phyloP scores from a whole-genome alignment of 2,329 filamentous ascomycete genomes.

The Colletotrichum euphorbiae region DNA sequence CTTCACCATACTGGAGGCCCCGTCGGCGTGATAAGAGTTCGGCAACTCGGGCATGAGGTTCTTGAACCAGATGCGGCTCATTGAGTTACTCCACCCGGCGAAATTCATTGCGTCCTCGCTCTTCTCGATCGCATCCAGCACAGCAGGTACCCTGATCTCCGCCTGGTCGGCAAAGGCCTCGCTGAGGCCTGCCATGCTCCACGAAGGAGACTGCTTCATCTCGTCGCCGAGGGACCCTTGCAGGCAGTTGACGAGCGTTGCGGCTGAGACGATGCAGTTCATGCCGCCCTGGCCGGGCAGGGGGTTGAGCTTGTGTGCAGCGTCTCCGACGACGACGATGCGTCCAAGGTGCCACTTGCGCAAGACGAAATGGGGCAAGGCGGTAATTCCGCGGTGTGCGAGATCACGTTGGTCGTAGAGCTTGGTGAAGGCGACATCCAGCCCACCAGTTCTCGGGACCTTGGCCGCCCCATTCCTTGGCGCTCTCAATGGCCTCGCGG shows the following conservation, averaged over 20 bases:
- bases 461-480: no score
- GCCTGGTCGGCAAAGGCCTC: not conserved
- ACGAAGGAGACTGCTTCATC: not conserved
- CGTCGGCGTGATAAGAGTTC: conserved; percentile 1
- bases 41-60: not conserved
- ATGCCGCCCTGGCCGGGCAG: conserved; percentile 45
- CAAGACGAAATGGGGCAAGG: no score
- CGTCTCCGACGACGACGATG: conserved; percentile 48
- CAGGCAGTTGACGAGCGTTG: conserved; percentile 41
- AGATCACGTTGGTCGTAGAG: no score
- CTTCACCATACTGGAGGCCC: not conserved
- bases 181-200: not conserved
- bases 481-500: no score
- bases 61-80: conserved; percentile 1
- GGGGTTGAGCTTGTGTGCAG: conserved; percentile 48
- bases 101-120: not conserved
- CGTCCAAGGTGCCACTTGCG: no score
- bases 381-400: no score
- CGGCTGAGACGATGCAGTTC: conserved; percentile 43
- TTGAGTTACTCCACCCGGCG: not conserved
- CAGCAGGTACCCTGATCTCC: not conserved
- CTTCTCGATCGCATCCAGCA: no score
- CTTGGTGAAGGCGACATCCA: no score
- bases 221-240: not conserved
- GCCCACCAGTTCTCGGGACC: no score